A percentile compares a stretch with the other conserved stretches of the same genome.
phyloP scores from a whole-genome alignment of 768 basidiomycete species.

The Mycena polygramma region DNA sequence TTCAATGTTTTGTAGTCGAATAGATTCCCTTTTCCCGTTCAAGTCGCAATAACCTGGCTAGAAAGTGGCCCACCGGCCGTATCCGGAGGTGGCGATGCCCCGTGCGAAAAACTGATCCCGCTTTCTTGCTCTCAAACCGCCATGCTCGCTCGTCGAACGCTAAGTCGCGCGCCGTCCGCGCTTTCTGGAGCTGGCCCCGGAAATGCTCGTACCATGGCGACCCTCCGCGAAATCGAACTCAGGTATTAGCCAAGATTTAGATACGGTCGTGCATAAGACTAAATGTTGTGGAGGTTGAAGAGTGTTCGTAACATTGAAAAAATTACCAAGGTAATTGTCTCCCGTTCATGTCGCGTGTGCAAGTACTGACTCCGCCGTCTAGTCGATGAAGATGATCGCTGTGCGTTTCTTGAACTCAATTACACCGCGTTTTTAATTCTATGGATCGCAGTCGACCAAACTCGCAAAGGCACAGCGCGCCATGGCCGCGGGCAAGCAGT shows the following conservation, averaged over 20 bases:
- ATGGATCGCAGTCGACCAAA: conserved; percentile 74
- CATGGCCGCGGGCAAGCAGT: conserved; percentile 91
- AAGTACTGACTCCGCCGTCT: no score
- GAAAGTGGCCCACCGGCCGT: no score
- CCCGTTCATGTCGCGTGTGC: no score
- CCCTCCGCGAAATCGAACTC: conserved; percentile 96
- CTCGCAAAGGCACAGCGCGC: conserved; percentile 95
- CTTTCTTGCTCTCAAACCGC: conserved; percentile 8
- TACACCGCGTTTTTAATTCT: no score
- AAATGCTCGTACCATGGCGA: conserved; percentile 90
- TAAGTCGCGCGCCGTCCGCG: conserved; percentile 35
- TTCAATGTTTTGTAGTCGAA: conserved; percentile 36
- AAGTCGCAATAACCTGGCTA: no score
- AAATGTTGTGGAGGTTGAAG: conserved; percentile 64
- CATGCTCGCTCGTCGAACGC: conserved; percentile 36
- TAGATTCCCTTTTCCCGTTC: not conserved
- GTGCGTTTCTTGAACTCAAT: not conserved
- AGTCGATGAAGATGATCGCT: conserved; percentile 97
- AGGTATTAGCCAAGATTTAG: conserved; percentile 49
- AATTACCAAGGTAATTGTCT: conserved; percentile 71
- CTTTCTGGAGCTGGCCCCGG: conserved; percentile 38
- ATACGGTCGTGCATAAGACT: no score
- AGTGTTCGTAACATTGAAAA: conserved; percentile 99
- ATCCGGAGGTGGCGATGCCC: no score
- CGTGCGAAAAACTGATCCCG: no score